Percentiles rank a stretch among this genome's conserved stretches.
Evolutionary conservation across 73 alveolate genomes (phyloP).

Genomic region (Uronychia setigera): DNA sequence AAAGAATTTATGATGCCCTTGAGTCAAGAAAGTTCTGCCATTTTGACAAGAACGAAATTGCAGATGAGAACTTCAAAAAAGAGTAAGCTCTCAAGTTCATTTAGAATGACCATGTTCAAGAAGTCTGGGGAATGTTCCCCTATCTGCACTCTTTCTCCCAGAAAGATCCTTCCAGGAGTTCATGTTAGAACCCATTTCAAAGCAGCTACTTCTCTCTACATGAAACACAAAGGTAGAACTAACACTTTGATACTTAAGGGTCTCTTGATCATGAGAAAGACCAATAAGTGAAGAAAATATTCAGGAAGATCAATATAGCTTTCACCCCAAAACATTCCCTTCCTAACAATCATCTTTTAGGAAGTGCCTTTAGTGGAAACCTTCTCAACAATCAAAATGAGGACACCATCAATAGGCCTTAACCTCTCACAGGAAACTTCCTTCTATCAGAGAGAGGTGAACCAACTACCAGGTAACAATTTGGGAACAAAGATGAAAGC

Average conservation of each 20-base stretch:
- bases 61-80: slow-evolving; percentile 3
- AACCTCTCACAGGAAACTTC: too few species aligned
- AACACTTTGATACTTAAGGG: neutral
- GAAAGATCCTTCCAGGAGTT: slow-evolving; percentile 14
- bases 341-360: neutral
- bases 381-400: too few species aligned
- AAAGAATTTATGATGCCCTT: slow-evolving; percentile 20
- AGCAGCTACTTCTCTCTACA: slow-evolving; percentile 37
- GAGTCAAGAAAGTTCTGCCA: slow-evolving; percentile 3
- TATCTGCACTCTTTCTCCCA: neutral
- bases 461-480: too few species aligned
- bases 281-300: neutral
- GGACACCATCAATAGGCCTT: too few species aligned
- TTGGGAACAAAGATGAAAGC: too few species aligned
- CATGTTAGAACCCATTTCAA: slow-evolving; percentile 38
- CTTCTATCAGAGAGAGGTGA: too few species aligned
- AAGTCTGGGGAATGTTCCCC: neutral
- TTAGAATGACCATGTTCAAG: neutral
- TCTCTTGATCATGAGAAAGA: slow-evolving; percentile 12
- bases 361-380: too few species aligned
- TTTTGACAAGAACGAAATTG: slow-evolving; percentile 3
- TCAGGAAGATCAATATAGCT: neutral
- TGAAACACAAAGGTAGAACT: slow-evolving; percentile 12
- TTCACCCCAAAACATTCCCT: neutral
- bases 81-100: neutral